A percentile compares a stretch with the other conserved stretches of the same genome.
Conservation (phyloP, 495 filamentous ascomycete species). For the Penicillium argentinense region DNA sequence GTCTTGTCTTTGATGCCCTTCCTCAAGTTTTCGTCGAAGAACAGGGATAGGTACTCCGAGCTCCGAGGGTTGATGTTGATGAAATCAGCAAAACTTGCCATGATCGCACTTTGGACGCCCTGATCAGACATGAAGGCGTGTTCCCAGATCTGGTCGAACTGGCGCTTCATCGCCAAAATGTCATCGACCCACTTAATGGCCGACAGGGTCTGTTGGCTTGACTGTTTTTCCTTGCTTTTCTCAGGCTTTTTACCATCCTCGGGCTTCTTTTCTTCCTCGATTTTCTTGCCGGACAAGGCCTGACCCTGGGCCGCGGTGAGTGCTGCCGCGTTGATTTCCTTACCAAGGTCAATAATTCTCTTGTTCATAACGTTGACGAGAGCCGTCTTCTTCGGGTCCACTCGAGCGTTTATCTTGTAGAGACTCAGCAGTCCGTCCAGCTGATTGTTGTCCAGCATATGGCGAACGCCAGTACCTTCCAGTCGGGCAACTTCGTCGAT, state of each 20-base stretch:
- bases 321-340: slow-evolving; percentile 73
- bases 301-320: slow-evolving; percentile 22
- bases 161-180: slow-evolving; percentile 79
- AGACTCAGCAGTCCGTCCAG: slow-evolving; percentile 72
- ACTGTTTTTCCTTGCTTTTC: slow-evolving; percentile 43
- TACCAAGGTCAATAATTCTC: slow-evolving; percentile 77
- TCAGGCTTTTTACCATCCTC: slow-evolving; percentile 41
- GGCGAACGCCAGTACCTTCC: slow-evolving; percentile 77
- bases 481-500: slow-evolving; percentile 80
- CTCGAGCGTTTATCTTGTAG: slow-evolving; percentile 72
- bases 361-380: slow-evolving; percentile 68
- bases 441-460: slow-evolving; percentile 91
- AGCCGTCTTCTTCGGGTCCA: slow-evolving; percentile 72
- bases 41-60: slow-evolving; percentile 92
- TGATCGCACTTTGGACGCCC: slow-evolving; percentile 74
- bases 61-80: slow-evolving; percentile 82
- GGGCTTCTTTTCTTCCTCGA: slow-evolving; percentile 12
- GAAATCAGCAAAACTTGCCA: slow-evolving; percentile 82
- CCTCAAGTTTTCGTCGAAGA: slow-evolving; percentile 95
- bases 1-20: slow-evolving; percentile 92
- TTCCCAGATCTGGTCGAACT: slow-evolving; percentile 78
- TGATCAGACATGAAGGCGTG: slow-evolving; percentile 72
- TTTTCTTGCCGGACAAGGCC: slow-evolving; percentile 7
- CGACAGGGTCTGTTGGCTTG: slow-evolving; percentile 68
- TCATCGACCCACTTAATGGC: slow-evolving; percentile 97